phyloP scores from a whole-genome alignment of 2,329 filamentous ascomycete genomes.

The Aspergillus eucalypticola region DNA sequence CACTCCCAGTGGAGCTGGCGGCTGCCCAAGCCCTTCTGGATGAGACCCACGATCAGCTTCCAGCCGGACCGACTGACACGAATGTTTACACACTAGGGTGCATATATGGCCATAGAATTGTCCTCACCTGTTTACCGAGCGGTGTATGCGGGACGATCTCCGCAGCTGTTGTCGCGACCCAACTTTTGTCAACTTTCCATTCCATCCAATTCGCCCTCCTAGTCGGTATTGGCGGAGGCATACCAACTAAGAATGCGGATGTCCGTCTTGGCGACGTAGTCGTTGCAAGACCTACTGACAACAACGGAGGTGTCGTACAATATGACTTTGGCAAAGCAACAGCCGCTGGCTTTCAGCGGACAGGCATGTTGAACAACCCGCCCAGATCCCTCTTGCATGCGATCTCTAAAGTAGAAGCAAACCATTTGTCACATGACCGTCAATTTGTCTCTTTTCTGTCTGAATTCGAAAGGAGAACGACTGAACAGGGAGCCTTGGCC shows the following conservation, averaged over 20 bases:
- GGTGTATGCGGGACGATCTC: not conserved
- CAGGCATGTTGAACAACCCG: conserved; percentile 2
- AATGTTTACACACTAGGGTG: not conserved
- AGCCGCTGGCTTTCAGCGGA: not conserved
- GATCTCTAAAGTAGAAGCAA: not conserved
- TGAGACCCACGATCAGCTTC: not conserved
- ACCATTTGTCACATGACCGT: not conserved
- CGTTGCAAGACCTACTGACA: not conserved
- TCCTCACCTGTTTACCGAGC: not conserved
- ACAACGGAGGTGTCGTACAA: not conserved
- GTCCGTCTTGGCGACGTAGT: not conserved
- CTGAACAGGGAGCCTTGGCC: not conserved
- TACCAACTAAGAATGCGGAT: not conserved
- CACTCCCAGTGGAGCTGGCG: not conserved
- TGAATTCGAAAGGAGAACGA: not conserved
- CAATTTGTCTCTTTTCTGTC: not conserved
- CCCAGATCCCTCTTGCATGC: conserved; percentile 3
- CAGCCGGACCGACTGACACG: not conserved
- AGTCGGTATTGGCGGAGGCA: not conserved
- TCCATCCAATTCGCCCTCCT: not conserved
- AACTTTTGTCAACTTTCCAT: not conserved
- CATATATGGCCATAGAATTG: not conserved
- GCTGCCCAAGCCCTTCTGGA: not conserved
- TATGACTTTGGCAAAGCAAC: conserved; percentile 14
- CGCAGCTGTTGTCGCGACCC: not conserved